phyloP scores from a whole-genome alignment of 192 early-diverging fungal genomes.

The Pilaira anomala region DNA sequence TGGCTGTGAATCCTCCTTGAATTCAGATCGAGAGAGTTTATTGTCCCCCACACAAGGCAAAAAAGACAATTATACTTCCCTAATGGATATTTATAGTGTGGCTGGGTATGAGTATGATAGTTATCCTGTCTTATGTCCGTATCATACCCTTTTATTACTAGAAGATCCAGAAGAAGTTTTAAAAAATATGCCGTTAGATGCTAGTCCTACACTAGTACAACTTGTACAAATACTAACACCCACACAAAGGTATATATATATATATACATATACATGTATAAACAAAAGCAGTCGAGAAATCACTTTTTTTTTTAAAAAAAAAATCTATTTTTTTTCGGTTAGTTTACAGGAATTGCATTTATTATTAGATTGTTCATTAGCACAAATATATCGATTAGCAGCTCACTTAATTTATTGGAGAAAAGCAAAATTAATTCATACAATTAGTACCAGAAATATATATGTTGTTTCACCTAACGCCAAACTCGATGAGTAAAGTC shows the following conservation, averaged over 20 bases:
- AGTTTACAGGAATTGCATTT: conserved; percentile 80
- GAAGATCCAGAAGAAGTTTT: conserved; percentile 83
- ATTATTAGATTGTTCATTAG: conserved; percentile 86
- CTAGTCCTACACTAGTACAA: conserved; percentile 83
- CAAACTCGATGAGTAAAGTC: conserved; percentile 55
- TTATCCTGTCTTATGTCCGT: conserved; percentile 78
- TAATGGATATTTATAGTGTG: conserved; percentile 36
- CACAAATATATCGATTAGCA: conserved; percentile 85
- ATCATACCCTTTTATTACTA: conserved; percentile 80
- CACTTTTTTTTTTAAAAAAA: not conserved
- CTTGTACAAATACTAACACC: conserved; percentile 86
- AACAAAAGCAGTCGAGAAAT: not conserved
- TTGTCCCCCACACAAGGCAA: conserved; percentile 46
- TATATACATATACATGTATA: not conserved
- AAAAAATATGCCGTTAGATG: conserved; percentile 71
- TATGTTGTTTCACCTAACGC: conserved; percentile 76
- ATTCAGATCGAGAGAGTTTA: conserved; percentile 28
- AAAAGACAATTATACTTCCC: conserved; percentile 14
- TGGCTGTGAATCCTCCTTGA: conserved; percentile 7
- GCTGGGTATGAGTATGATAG: conserved; percentile 60
- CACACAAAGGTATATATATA: conserved; percentile 59
- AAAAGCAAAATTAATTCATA: conserved; percentile 87
- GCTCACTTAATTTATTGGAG: conserved; percentile 93
- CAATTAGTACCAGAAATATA: conserved; percentile 68
- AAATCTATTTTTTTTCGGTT: conserved; percentile 22